Base-by-base conservation (phyloP, 306 rosid genomes). In the Benincasa hispida region DNA sequence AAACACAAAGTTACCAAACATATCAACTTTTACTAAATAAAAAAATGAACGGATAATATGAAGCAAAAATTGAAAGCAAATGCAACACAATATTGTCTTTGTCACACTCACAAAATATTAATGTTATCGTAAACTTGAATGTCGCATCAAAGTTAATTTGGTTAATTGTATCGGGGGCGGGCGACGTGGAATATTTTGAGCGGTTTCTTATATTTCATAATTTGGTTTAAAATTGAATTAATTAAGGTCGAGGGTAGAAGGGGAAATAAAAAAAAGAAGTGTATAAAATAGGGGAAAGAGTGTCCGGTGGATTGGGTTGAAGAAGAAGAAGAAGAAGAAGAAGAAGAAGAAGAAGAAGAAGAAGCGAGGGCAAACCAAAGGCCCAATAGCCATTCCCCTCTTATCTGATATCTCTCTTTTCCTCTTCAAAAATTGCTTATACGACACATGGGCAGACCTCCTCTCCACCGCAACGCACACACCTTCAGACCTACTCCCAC, bases 401-500 rank as follows among this genome's bases (percentile, higher is more conserved):
- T 45, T 45, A 45, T 45, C 51, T 41, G n/a, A n/a, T n/a, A n/a
- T n/a, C n/a, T n/a, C 35, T 32, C 35, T 32, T 32, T 32, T 32
- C 35, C 35, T 32, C 35, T 32, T 32, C 5, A 32, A 32, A n/a
- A 32, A 32, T 45, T 13, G 51, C 17, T 45, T 5, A 12, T 45
- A 45, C 55, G 21, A 53, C 14, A 14, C 72, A 93, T 93, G 93
- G 78, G 77, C 76, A 84, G 87, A 37, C 78, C 88, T 32, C 48
- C 85, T 6, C 77, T 78, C 18, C 41, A 75, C 68, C 76, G 79
- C 51, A 17, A 77, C 76, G 69, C 63, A 8, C 48, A 32, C 63
- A 78, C 91, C 41, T 28, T 30, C 37, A 27, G 30, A 27, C 37
- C 66, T 28, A 59, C 75, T 13, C 53, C 41, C 58, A 81, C 91